Evolutionary conservation across 1,284 basidiomycete genomes (phyloP), one percentile per base, ranked within the genome.

Genomic region (Puccinia hordei): DNA sequence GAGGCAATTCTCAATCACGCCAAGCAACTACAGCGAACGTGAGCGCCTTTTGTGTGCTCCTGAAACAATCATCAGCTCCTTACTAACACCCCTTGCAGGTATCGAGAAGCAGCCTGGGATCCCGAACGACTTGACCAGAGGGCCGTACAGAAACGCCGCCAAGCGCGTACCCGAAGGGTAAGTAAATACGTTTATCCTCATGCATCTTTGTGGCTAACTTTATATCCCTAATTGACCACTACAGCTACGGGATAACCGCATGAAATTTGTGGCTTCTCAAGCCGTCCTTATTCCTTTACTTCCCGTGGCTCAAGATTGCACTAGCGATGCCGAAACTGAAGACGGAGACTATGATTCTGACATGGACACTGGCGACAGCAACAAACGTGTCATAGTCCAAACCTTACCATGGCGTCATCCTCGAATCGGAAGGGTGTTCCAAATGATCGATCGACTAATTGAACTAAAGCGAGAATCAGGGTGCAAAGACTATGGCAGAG

Each of bases 311-410:
- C 22, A 65, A 13, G 51, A 38, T 13, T 68, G 63, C 65, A 77
- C 75, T 22, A 68, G 75, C 38, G 33, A 77, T 44, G 49, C 59
- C 51, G 75, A 77, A 57, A 77, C 49, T n/a, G n/a, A n/a, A n/a
- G n/a, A n/a, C n/a, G n/a, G n/a, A 30, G 75, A 68, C 38, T 12
- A 15, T n/a, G 72, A 59, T 9, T 27, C 24, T n/a, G n/a, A n/a
- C 49, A 4, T 41, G 27, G 51, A 10, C 33, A 22, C n/a, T 13
- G 49, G 27, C 22, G 65, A 46, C 5, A 19, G n/a, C 27, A 15
- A 24, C 13, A 2, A 63, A 13, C 68, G 51, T 51, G 27, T 17
- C 24, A 8, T 24, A 17, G 10, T 24, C 12, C 30, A 27, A 15
- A 5, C 5, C 22, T 33, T 72, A 22, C 69, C 69, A 33, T 72